Conservation (phyloP, 768 basidiomycete genomes). For the Tylopilus cervinicoccineus region DNA sequence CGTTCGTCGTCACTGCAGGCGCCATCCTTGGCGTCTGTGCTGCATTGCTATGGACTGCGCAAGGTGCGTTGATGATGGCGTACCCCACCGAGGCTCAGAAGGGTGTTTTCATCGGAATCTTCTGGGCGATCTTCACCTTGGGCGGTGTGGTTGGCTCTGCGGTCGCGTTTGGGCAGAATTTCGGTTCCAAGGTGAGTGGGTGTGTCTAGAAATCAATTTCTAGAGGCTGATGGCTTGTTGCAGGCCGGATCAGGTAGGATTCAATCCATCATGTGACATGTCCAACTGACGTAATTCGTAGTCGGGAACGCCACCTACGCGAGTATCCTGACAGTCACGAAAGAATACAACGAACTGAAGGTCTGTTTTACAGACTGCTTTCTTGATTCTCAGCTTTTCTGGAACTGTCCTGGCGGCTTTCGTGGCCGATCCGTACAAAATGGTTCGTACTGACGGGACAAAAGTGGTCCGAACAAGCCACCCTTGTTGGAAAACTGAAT, state of each 20-base stretch:
- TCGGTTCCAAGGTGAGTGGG: conserved; percentile 49
- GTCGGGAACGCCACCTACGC: conserved; percentile 80
- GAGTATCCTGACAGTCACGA: conserved; percentile 39
- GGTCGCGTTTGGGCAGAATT: conserved; percentile 71
- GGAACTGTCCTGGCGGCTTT: conserved; percentile 61
- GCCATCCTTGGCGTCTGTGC: conserved; percentile 49
- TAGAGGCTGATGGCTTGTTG: not conserved
- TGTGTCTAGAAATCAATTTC: not conserved
- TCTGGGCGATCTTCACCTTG: conserved; percentile 74
- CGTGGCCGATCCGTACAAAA: conserved; percentile 69
- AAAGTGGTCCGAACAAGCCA: conserved; percentile 56
- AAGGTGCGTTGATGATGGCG: conserved; percentile 52
- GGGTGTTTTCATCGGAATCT: conserved; percentile 46
- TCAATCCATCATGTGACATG: not conserved
- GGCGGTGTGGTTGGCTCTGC: conserved; percentile 77
- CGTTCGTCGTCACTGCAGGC: conserved; percentile 47
- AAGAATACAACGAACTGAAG: not conserved
- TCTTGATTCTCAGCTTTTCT: conserved; percentile 66
- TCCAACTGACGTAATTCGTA: conserved; percentile 14
- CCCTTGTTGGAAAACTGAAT: conserved; percentile 73
- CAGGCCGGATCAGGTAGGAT: conserved; percentile 29
- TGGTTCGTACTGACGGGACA: conserved; percentile 74
- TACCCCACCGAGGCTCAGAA: conserved; percentile 57
- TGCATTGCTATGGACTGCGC: conserved; percentile 51
- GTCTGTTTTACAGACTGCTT: conserved; percentile 53